Percentiles rank a stretch among this genome's conserved stretches.
phyloP scores from a whole-genome alignment of 2,329 filamentous ascomycete genomes.

The Fusarium chlamydosporum region DNA sequence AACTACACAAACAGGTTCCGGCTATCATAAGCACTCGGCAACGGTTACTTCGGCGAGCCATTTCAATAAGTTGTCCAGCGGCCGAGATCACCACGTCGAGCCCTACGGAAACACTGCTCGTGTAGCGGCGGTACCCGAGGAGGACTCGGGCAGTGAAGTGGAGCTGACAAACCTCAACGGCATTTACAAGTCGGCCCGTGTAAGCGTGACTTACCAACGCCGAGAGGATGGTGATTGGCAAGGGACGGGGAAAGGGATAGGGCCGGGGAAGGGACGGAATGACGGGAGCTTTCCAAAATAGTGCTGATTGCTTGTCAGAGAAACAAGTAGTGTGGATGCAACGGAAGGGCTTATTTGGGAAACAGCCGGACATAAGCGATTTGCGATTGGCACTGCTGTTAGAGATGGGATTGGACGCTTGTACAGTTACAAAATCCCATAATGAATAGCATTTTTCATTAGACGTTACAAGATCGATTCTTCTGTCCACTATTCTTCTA shows the following conservation, averaged over 20 bases:
- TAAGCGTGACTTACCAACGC: conserved; percentile 41
- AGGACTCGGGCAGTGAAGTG: conserved; percentile 46
- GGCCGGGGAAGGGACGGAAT: not conserved
- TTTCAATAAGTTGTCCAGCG: conserved; percentile 44
- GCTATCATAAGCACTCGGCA: conserved; percentile 33
- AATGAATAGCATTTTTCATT: not conserved
- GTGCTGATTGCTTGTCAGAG: not conserved
- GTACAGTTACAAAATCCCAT: not conserved
- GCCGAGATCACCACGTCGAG: conserved; percentile 31
- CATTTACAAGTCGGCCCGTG: conserved; percentile 46
- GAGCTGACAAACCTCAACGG: conserved; percentile 42
- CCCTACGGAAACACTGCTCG: conserved; percentile 27
- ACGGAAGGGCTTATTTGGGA: not conserved
- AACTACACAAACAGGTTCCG: conserved; percentile 33
- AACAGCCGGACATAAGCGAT: not conserved
- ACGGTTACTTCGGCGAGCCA: conserved; percentile 26
- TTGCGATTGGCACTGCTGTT: not conserved
- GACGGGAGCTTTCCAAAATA: not conserved
- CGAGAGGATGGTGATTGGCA: conserved; percentile 22
- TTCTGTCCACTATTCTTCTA: not conserved
- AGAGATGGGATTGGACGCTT: not conserved
- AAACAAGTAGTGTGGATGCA: not conserved
- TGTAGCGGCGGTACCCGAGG: conserved; percentile 29
- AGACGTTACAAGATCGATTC: not conserved
- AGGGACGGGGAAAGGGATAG: not conserved